These are phyloP conservation scores for Monilinia laxa DNA, from an alignment of 2,329 filamentous ascomycete species.

Conservation along the genomic window DNA sequence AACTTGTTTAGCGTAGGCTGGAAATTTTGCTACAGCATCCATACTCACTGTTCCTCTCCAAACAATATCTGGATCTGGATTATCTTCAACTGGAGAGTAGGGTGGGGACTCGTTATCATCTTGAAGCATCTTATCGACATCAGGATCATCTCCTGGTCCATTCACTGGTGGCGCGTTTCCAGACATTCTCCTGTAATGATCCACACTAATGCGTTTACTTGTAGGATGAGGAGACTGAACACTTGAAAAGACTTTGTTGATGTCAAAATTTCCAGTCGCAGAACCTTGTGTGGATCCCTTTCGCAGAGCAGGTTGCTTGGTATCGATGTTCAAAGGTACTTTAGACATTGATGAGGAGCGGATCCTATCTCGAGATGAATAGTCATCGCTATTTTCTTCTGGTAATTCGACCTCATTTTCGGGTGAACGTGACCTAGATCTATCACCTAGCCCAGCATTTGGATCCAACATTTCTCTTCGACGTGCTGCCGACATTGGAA, in stretches of 20 bases:
- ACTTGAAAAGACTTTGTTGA: slow-evolving; percentile 80
- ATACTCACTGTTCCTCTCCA: slow-evolving; percentile 78
- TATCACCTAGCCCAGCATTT: slow-evolving; percentile 39
- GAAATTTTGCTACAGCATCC: slow-evolving; percentile 73
- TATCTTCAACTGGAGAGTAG: slow-evolving; percentile 77
- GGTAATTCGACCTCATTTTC: slow-evolving; percentile 39
- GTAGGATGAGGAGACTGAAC: slow-evolving; percentile 65
- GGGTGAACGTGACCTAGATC: slow-evolving; percentile 42
- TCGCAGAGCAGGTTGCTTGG: slow-evolving; percentile 31
- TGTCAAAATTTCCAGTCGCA: slow-evolving; percentile 61
- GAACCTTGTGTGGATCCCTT: slow-evolving; percentile 33
- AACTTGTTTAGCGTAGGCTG: slow-evolving; percentile 75
- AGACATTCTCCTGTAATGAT: slow-evolving; percentile 43
- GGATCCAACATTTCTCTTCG: slow-evolving; percentile 45
- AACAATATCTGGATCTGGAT: slow-evolving; percentile 67
- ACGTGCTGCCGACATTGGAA: slow-evolving; percentile 35
- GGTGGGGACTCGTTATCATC: slow-evolving; percentile 78
- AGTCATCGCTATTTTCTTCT: slow-evolving; percentile 35
- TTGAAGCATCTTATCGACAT: slow-evolving; percentile 85
- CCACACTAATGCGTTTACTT: slow-evolving; percentile 43
- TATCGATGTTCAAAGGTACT: slow-evolving; percentile 39
- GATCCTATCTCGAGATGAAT: slow-evolving; percentile 36
- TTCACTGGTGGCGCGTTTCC: slow-evolving; percentile 43
- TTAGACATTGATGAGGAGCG: slow-evolving; percentile 33
- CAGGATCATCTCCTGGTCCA: slow-evolving; percentile 73